A percentile compares a stretch with the other conserved stretches of the same genome.
Evolutionary conservation across 441 rosid genomes (phyloP).

Genomic region (Metrosideros polymorpha): DNA sequence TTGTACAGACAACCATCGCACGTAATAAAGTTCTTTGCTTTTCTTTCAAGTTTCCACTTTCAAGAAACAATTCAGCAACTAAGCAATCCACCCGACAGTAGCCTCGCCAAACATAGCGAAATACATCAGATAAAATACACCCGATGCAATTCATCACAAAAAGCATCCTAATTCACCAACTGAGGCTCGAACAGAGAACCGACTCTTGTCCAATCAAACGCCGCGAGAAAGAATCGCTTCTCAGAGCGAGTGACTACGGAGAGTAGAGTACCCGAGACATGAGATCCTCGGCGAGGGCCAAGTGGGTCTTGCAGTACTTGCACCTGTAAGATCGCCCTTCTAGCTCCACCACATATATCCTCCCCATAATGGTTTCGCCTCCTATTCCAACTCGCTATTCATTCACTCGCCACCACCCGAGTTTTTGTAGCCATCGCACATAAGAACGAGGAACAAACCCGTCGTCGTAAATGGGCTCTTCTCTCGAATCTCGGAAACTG

Average conservation of each 20-base stretch:
- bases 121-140: background rate
- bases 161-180: background rate
- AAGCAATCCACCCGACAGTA: background rate
- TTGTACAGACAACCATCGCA: background rate
- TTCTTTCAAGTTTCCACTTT: background rate
- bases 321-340: slow-evolving; percentile 88
- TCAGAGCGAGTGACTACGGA: background rate
- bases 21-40: background rate
- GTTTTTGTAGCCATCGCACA: background rate
- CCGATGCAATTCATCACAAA: background rate
- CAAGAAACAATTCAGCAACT: background rate
- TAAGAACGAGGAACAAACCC: background rate
- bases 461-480: background rate
- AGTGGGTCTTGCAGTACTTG: slow-evolving; percentile 78
- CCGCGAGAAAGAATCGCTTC: background rate
- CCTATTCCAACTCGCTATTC: background rate
- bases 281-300: slow-evolving; percentile 66
- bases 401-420: background rate
- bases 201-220: background rate
- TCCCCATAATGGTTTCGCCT: slow-evolving; percentile 36
- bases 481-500: background rate
- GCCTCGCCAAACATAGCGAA: background rate
- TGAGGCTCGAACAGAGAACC: background rate
- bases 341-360: slow-evolving; percentile 74
- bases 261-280: slow-evolving; percentile 37